phyloP scores from a whole-genome alignment of 176 grass and related monocot genomes.

The Oropetium thomaeum region DNA sequence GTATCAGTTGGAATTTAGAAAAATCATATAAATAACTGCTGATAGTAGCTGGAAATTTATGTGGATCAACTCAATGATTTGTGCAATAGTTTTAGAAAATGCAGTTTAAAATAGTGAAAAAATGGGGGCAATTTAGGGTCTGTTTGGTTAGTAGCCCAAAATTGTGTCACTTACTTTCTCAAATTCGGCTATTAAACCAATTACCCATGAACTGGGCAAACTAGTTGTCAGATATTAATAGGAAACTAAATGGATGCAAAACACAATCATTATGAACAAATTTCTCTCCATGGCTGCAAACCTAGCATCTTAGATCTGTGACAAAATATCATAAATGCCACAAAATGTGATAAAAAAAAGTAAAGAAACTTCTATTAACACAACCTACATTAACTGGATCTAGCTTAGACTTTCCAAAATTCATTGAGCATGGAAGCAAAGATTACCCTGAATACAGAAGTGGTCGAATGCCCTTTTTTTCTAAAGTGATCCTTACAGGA shows the following conservation, averaged over 20 bases:
- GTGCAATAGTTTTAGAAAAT: not conserved
- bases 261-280: not conserved
- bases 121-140: not conserved
- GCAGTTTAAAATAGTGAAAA: not conserved
- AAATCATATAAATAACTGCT: not conserved
- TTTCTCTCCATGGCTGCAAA: not conserved
- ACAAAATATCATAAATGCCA: not conserved
- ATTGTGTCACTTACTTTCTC: not conserved
- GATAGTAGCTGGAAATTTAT: not conserved
- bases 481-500: constrained; percentile 62
- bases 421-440: not conserved
- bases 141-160: not conserved
- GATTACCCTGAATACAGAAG: constrained; percentile 61
- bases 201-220: not conserved
- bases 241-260: not conserved
- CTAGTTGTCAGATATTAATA: not conserved
- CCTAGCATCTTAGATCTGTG: not conserved
- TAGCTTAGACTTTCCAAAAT: constrained; percentile 10
- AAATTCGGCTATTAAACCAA: not conserved
- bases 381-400: not conserved
- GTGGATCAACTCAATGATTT: not conserved
- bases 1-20: not conserved
- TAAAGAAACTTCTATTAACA: not conserved
- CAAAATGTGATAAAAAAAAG: not conserved
- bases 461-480: constrained; percentile 42